Conservation (phyloP, 495 filamentous ascomycete species). For the Symbiotaphrina buchneri region DNA sequence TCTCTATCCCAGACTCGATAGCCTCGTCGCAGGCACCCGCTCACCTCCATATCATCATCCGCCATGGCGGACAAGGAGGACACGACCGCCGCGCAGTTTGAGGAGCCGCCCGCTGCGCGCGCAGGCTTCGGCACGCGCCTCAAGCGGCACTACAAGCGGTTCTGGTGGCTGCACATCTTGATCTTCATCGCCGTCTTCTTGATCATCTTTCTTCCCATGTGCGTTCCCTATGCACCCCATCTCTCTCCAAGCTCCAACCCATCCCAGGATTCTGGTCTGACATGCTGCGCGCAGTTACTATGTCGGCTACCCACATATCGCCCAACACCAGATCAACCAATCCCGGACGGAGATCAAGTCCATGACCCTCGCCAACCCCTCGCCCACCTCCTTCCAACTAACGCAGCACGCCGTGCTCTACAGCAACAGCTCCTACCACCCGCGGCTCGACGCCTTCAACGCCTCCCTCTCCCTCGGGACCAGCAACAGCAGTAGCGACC, state of each 20-base stretch:
- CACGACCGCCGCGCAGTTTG: too few relatives aligned
- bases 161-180: constrained; percentile 55
- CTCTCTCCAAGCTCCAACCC: background rate
- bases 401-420: constrained; percentile 2
- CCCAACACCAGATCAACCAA: constrained; percentile 41
- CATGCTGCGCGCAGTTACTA: constrained; percentile 11
- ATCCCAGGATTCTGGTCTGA: background rate
- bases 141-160: constrained; percentile 26
- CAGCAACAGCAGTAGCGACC: constrained; percentile 26
- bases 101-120: too few relatives aligned
- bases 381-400: constrained; percentile 16
- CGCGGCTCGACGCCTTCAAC: constrained; percentile 29
- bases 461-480: constrained; percentile 26
- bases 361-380: constrained; percentile 34
- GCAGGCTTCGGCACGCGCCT: constrained; percentile 16
- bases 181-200: constrained; percentile 30
- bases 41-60: too few relatives aligned
- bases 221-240: constrained; percentile 16
- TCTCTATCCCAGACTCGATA: too few relatives aligned
- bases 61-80: too few relatives aligned
- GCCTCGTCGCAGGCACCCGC: too few relatives aligned
- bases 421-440: constrained; percentile 21
- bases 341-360: constrained; percentile 34
- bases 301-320: constrained; percentile 50
- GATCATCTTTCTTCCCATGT: constrained; percentile 42